Percentiles rank a stretch among this genome's conserved stretches.
Conservation (phyloP, 371 early-diverging fungal genomes). For the Zancudomyces culisetae region DNA sequence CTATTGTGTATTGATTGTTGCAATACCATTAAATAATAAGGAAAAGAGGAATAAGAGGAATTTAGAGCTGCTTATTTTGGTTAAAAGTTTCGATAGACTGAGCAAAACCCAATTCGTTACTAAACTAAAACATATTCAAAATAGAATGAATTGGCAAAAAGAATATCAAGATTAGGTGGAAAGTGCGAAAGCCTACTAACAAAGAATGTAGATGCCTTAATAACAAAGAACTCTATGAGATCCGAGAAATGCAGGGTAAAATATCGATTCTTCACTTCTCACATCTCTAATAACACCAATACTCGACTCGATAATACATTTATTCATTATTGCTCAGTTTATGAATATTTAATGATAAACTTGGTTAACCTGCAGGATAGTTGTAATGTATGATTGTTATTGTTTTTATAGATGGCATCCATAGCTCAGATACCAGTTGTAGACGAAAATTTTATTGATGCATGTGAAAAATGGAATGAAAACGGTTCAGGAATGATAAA, state of each 20-base stretch:
- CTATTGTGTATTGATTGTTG: too few species aligned
- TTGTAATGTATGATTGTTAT: background rate
- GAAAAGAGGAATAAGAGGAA: too few species aligned
- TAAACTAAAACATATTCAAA: background rate
- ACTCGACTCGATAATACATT: background rate
- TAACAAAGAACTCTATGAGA: background rate
- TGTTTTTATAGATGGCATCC: background rate
- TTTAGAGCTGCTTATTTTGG: too few species aligned
- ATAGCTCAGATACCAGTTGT: background rate
- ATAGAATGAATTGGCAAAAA: background rate
- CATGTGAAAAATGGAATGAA: background rate
- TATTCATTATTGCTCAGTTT: background rate
- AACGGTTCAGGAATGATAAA: background rate
- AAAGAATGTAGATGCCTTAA: background rate
- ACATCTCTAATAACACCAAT: background rate
- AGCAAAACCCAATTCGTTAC: background rate
- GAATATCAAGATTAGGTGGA: background rate
- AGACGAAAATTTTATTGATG: background rate
- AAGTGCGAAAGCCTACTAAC: background rate
- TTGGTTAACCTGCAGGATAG: background rate
- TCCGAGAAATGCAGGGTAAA: conserved; percentile 5
- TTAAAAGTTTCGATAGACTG: too few species aligned
- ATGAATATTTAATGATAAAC: background rate
- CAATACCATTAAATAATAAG: too few species aligned
- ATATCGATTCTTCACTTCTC: background rate